Base-by-base conservation (phyloP, 805 yeast species). In the Ogataea nitratoaversa region DNA sequence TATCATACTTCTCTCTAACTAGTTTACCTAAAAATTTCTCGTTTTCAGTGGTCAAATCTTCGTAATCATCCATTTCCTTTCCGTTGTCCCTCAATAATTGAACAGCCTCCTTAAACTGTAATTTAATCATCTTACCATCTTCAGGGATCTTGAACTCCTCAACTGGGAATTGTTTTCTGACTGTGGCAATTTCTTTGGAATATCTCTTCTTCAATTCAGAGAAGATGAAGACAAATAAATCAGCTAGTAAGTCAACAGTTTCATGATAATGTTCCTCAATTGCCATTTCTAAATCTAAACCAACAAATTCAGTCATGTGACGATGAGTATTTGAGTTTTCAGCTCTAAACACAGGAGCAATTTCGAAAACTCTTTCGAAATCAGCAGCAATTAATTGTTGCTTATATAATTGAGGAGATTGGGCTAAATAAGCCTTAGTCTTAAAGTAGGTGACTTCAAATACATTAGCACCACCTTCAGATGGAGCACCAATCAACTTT, bases 251-350 rank as follows among this genome's bases (percentile, higher is more conserved):
- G 37, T 74, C 78, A 53, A 76, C 66, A 33, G 82, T 95, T 71
- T 93, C 99, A 60, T 93, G 95, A 66, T 93, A 93, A 70, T 93
- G 97, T 70, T 90, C 96, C 71, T 93, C 98, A 60, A 93, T 85
- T 9, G 96, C 86, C 95, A 93, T 89, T 70, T 93, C 99, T 69
- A 93, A 69, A 74, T 93, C 99, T 56, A 95, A 80, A 43, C 99
- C 99, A 47, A 84, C 85, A 65, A 93, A 93, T 69, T 93, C 99
- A 42, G 99, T 93, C 95, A 93, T 83, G 68, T 93, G 99, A 71
- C 99, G 90, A 67, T 93, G 98, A 17, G 99, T 91, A 73, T 93
- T 90, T 47, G 98, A 91, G 75, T 93, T 91, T 68, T 93, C 99
- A 42, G 99, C 99, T 70, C 99, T 81, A 78, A 93, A 93, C 32